Evolutionary conservation across 345 rosid species (phyloP), one percentile per base, ranked within the genome.

Genomic region (Gynandropsis gynandra): DNA sequence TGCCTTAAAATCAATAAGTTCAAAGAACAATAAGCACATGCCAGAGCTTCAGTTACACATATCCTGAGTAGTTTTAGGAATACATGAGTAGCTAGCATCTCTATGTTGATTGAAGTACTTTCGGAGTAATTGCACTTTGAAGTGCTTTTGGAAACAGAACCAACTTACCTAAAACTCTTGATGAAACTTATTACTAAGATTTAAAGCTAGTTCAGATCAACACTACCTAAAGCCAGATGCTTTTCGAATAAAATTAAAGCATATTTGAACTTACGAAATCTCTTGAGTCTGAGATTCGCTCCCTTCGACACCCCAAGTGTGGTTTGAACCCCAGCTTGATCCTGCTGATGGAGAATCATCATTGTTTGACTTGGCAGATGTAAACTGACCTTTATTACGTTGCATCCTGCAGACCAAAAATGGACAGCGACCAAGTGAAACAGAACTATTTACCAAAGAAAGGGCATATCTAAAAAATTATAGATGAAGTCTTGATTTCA

Each of bases 371-470:
- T 80, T 72, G 47, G 77, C 63, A 63, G 86, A 77, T 53, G 79
- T 77, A 56, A 80, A 80, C 49, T 80, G 86, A 16, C 80, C 80
- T 68, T 77, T 80, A 56, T 77, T 74, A 9, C 82, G 74, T 64
- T 80, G 86, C 79, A 80, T 80, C 76, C 86, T 80, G 52, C 34
- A 55, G 37, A 38, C 44, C 52, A 7, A 9, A 47, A 16, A 51
- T 19, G 15, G 64, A 7, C 24, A 27, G 55, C 34, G 36, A 61
- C 12, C 38, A 65, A 31, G 41, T 24, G 31, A 16, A 42, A 39
- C 31, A 46, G 8, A 45, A 38, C 42, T 24, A 29, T 18, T 42
- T 24, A 49, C 5, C 3, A 0, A 8, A 45, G n/a, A 36, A 50
- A n/a, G n/a, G n/a, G n/a, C 27, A 63, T 10, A 59, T 58, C 42